A percentile compares a stretch with the other conserved stretches of the same genome.
Conservation (phyloP, 805 yeast species). For the Isabelozyma gotoi region DNA sequence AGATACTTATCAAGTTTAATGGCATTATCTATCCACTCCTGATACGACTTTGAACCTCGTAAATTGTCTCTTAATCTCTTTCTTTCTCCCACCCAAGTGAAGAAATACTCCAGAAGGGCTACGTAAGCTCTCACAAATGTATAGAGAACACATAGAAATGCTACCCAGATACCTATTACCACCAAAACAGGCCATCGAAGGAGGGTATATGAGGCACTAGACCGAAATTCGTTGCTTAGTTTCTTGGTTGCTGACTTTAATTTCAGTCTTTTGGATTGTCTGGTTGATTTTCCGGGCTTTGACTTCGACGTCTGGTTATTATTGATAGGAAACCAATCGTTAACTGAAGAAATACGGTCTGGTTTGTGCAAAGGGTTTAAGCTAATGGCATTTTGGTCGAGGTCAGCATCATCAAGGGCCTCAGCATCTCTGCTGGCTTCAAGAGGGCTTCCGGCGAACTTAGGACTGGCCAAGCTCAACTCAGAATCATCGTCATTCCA, state of each 20-base stretch:
- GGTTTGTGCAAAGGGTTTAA: slow-evolving; percentile 6
- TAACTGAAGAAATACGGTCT: slow-evolving; percentile 22
- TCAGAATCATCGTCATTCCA: slow-evolving; percentile 27
- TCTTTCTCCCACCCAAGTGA: slow-evolving; percentile 63
- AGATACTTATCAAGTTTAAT: slow-evolving; percentile 53
- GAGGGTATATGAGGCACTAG: slow-evolving; percentile 33
- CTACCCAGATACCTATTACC: slow-evolving; percentile 54
- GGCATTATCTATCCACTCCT: slow-evolving; percentile 66
- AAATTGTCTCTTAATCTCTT: slow-evolving; percentile 48
- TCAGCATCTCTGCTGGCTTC: background rate
- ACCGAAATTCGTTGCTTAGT: slow-evolving; percentile 36
- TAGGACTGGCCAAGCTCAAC: background rate
- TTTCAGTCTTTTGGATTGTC: background rate
- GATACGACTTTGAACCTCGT: slow-evolving; percentile 48
- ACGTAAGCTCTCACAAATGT: slow-evolving; percentile 57
- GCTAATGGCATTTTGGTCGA: background rate
- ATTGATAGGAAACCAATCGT: slow-evolving; percentile 23
- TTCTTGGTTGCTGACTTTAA: slow-evolving; percentile 3
- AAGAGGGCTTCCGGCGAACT: background rate
- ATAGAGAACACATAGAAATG: slow-evolving; percentile 49
- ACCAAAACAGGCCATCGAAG: slow-evolving; percentile 67
- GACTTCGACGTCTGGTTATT: slow-evolving; percentile 1
- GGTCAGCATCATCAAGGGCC: slow-evolving; percentile 1
- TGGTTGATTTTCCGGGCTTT: background rate
- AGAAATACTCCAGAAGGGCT: slow-evolving; percentile 56